phyloP scores from a whole-genome alignment of 768 basidiomycete genomes.

The Lentinula guzmanii region DNA sequence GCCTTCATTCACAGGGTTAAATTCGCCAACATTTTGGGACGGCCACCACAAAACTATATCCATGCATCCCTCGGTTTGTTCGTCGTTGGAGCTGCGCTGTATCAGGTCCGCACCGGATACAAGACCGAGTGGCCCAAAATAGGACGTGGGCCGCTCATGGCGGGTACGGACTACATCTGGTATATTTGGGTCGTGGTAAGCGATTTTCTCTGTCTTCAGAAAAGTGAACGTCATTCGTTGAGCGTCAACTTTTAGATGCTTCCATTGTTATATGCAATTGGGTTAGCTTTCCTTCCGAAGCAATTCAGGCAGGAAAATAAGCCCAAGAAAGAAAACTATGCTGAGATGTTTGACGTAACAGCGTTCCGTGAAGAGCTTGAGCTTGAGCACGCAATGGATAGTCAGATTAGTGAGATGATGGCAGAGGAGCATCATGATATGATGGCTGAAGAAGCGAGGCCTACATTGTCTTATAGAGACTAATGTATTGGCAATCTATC shows the following conservation, averaged over 20 bases:
- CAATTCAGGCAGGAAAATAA: conserved; percentile 39
- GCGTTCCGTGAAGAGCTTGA: background rate
- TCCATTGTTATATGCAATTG: conserved; percentile 33
- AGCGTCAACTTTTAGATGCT: conserved; percentile 26
- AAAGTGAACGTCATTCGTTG: background rate
- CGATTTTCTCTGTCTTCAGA: conserved; percentile 9
- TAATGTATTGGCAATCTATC: background rate
- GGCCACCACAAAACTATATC: conserved; percentile 50
- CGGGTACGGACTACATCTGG: conserved; percentile 33
- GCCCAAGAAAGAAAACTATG: background rate
- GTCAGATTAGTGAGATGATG: background rate
- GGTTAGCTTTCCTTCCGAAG: conserved; percentile 36
- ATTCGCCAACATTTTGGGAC: conserved; percentile 23
- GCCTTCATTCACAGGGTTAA: conserved; percentile 49
- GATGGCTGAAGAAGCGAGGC: background rate
- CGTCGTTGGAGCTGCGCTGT: conserved; percentile 42
- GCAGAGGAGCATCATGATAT: background rate
- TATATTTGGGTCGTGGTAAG: conserved; percentile 44
- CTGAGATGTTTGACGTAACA: background rate
- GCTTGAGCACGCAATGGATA: background rate
- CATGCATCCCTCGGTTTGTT: conserved; percentile 50
- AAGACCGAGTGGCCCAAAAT: conserved; percentile 44
- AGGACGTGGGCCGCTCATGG: conserved; percentile 31
- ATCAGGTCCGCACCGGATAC: conserved; percentile 43
- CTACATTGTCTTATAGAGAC: background rate